Conservation (phyloP, 768 basidiomycete species). For the Vararia minispora region DNA sequence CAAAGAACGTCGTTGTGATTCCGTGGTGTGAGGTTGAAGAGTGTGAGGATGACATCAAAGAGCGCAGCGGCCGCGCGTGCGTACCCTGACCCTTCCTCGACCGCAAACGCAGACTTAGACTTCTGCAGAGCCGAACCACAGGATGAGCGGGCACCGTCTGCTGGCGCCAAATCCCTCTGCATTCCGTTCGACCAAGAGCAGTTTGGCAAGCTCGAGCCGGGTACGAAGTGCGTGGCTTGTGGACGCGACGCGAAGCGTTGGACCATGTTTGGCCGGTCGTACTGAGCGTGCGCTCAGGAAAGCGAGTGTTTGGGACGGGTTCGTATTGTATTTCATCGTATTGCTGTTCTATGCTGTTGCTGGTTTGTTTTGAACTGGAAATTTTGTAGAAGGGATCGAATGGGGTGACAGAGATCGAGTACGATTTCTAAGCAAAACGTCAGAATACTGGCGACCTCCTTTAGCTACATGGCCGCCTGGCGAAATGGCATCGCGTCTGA, state of each 20-base stretch:
- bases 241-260: constrained; percentile 84
- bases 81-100: constrained; percentile 19
- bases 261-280: constrained; percentile 93
- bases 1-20: constrained; percentile 76
- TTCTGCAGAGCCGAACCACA: constrained; percentile 62
- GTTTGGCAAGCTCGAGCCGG: constrained; percentile 70
- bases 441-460: too few species aligned
- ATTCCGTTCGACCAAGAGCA: constrained; percentile 91
- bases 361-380: too few species aligned
- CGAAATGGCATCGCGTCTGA: constrained; percentile 94
- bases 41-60: constrained; percentile 98
- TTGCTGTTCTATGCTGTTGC: too few species aligned
- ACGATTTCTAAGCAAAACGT: too few species aligned
- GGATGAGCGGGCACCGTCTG: constrained; percentile 93
- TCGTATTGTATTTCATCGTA: too few species aligned
- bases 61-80: constrained; percentile 78
- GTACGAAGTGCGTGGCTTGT: constrained; percentile 87
- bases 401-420: too few species aligned
- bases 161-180: constrained; percentile 92
- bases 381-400: too few species aligned
- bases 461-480: constrained; percentile 74
- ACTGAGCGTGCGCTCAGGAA: too few species aligned
- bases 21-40: constrained; percentile 93
- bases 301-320: too few species aligned
- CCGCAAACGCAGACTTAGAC: background rate